A percentile compares a stretch with the other conserved stretches of the same genome.
These are phyloP conservation scores for Raphidocelis subcapitata DNA, from an alignment of 139 green algal genomes.

Conservation along the genomic window DNA sequence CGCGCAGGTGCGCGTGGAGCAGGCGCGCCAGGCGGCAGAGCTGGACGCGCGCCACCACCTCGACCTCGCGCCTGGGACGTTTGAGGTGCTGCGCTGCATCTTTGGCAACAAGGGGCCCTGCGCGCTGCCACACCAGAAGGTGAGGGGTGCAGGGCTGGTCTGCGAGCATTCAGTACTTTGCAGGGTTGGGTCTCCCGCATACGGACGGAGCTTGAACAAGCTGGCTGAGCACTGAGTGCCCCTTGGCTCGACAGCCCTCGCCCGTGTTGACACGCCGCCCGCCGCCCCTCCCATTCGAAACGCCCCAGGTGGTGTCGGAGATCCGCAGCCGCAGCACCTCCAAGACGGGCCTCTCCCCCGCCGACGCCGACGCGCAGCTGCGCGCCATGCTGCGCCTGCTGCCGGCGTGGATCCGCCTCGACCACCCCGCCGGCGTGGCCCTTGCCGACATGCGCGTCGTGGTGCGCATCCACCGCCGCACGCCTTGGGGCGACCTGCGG, in stretches of 20 bases:
- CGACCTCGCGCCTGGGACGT: conserved; percentile 12
- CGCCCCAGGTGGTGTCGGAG: conserved; percentile 17
- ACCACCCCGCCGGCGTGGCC: not conserved
- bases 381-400: conserved; percentile 17
- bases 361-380: conserved; percentile 13
- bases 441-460: conserved; percentile 16
- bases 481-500: conserved; percentile 6
- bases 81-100: conserved; percentile 22
- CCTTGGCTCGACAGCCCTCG: too few relatives aligned
- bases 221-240: too few relatives aligned
- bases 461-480: conserved; percentile 21
- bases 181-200: not conserved
- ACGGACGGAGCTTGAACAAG: too few relatives aligned
- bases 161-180: too few relatives aligned
- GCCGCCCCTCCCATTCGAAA: too few relatives aligned
- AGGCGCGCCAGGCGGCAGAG: not conserved
- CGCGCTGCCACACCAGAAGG: conserved; percentile 16
- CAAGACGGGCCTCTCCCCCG: conserved; percentile 13
- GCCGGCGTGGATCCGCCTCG: conserved; percentile 7
- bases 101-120: conserved; percentile 27
- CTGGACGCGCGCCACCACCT: not conserved
- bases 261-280: too few relatives aligned
- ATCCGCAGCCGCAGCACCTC: conserved; percentile 24
- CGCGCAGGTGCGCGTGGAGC: conserved; percentile 2
- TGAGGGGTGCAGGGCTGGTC: too few relatives aligned